phyloP scores from a whole-genome alignment of 2,329 filamentous ascomycete species.

The Diatrype stigma region DNA sequence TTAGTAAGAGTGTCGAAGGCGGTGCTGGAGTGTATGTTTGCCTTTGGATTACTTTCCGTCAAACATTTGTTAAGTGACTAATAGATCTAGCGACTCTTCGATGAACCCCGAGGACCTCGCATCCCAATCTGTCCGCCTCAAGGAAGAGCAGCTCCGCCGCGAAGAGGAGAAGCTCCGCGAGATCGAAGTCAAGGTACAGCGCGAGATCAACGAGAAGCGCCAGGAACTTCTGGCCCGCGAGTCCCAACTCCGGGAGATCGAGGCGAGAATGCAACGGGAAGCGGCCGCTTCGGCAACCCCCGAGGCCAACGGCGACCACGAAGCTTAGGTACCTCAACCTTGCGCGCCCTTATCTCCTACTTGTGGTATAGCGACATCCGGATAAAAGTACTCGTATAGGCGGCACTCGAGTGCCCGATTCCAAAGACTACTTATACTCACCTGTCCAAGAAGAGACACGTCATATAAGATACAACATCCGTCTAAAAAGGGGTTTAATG shows the following conservation, averaged over 20 bases:
- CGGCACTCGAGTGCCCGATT: slow-evolving; percentile 28
- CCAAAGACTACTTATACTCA: slow-evolving; percentile 17
- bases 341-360: slow-evolving; percentile 21
- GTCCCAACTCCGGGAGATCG: slow-evolving; percentile 97
- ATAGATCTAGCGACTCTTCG: slow-evolving; percentile 63
- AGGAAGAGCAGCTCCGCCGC: slow-evolving; percentile 98
- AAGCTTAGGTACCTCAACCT: slow-evolving; percentile 34
- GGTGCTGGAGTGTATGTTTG: slow-evolving; percentile 76
- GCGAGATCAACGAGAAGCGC: slow-evolving; percentile 99
- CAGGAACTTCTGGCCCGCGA: slow-evolving; percentile 96
- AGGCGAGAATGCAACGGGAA: slow-evolving; percentile 93
- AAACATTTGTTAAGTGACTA: slow-evolving; percentile 21
- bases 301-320: slow-evolving; percentile 54
- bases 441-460: slow-evolving; percentile 15
- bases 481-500: slow-evolving; percentile 21
- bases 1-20: slow-evolving; percentile 97
- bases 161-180: slow-evolving; percentile 99
- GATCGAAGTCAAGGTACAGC: slow-evolving; percentile 99
- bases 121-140: slow-evolving; percentile 94
- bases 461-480: slow-evolving; percentile 21
- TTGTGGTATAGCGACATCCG: slow-evolving; percentile 20
- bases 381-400: slow-evolving; percentile 22
- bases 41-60: neutral
- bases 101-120: slow-evolving; percentile 98
- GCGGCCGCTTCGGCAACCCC: slow-evolving; percentile 36